Conservation (phyloP, 192 early-diverging fungal species). For the Anaeromyces robustus region DNA sequence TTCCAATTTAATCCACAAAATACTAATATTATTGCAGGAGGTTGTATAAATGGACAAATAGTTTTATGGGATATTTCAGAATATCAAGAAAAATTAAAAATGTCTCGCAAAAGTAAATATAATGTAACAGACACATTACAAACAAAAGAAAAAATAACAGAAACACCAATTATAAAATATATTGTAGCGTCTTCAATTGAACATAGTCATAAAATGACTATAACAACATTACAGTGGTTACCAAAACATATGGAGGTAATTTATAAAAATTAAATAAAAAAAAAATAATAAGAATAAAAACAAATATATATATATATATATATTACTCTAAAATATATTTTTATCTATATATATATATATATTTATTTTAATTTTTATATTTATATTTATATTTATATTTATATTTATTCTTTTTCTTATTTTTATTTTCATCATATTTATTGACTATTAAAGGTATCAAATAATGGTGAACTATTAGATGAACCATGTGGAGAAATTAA, state of each 20-base stretch:
- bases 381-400: background rate
- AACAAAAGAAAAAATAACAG: constrained; percentile 8
- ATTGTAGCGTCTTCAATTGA: constrained; percentile 39
- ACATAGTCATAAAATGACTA: constrained; percentile 21
- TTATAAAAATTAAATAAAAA: background rate
- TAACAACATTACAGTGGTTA: constrained; percentile 38
- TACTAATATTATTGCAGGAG: constrained; percentile 35
- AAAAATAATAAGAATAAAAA: too few relatives aligned
- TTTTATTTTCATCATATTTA: background rate
- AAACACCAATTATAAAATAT: constrained; percentile 17
- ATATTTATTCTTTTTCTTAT: background rate
- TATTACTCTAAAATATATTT: too few relatives aligned
- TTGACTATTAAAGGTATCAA: background rate
- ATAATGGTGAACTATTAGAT: background rate
- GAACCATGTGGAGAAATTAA: constrained; percentile 1
- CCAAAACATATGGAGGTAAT: constrained; percentile 29
- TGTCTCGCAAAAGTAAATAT: constrained; percentile 15
- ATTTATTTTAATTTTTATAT: too few relatives aligned
- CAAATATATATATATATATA: too few relatives aligned
- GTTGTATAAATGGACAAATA: constrained; percentile 39
- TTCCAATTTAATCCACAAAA: constrained; percentile 40
- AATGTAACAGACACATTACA: background rate
- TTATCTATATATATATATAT: too few relatives aligned
- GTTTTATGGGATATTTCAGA: constrained; percentile 46
- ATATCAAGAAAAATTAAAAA: constrained; percentile 34